Evolutionary conservation across 192 early-diverging fungal species (phyloP).

Genomic region (Gigaspora rosea): DNA sequence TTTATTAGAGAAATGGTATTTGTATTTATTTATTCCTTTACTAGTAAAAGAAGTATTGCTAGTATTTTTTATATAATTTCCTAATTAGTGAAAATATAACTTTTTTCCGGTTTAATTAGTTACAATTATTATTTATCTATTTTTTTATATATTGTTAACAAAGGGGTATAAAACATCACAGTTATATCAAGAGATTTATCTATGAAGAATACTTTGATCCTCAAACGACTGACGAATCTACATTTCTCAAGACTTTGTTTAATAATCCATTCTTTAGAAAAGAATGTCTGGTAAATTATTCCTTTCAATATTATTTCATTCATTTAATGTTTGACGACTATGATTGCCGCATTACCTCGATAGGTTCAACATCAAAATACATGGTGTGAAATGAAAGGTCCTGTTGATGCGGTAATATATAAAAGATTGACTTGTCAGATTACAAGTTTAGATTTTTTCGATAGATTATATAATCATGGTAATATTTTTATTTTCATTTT

Average conservation of each 20-base stretch:
- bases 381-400: neutral
- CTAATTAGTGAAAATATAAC: neutral
- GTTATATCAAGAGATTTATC: constrained; percentile 9
- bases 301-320: too few species aligned
- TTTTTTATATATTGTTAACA: neutral
- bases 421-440: neutral
- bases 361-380: neutral
- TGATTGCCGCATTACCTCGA: too few species aligned
- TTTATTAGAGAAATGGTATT: constrained; percentile 14
- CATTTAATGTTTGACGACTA: too few species aligned
- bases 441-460: neutral
- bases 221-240: neutral
- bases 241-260: neutral
- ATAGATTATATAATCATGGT: constrained; percentile 2
- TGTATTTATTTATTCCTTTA: too few species aligned
- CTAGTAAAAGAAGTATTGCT: too few species aligned
- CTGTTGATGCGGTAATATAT: neutral
- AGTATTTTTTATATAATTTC: too few species aligned
- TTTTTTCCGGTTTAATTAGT: too few species aligned
- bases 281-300: neutral
- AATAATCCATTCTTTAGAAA: neutral
- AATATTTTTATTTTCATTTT: neutral
- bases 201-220: constrained; percentile 10
- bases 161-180: constrained; percentile 3
- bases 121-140: neutral